phyloP scores from a whole-genome alignment of 345 rosid species.

The Cardamine occulta region DNA sequence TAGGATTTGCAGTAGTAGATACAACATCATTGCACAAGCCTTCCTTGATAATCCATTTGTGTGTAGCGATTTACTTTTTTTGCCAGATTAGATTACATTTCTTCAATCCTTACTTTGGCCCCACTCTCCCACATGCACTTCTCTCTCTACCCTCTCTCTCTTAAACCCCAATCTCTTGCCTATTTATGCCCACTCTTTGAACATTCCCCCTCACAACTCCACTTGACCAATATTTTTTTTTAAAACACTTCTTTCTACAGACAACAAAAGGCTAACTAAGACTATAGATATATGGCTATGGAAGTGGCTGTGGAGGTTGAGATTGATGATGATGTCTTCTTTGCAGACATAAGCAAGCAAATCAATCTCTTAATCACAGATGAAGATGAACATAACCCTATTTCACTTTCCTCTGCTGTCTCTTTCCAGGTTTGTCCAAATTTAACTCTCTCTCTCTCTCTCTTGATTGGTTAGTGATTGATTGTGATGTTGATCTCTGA shows the following conservation, averaged over 20 bases:
- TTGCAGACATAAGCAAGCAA: constrained; percentile 89
- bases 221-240: constrained; percentile 16
- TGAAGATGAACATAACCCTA: constrained; percentile 65
- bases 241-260: constrained; percentile 6
- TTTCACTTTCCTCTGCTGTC: constrained; percentile 60
- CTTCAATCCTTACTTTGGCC: constrained; percentile 25
- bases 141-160: constrained; percentile 34
- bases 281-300: constrained; percentile 25
- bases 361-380: constrained; percentile 94
- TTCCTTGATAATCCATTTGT: constrained; percentile 40
- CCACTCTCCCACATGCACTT: constrained; percentile 48
- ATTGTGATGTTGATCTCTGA: constrained; percentile 11
- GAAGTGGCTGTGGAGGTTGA: constrained; percentile 63
- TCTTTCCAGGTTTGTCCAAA: constrained; percentile 65
- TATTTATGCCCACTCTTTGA: constrained; percentile 39
- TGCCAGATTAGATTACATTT: constrained; percentile 41
- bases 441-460: background rate
- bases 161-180: constrained; percentile 27
- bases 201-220: constrained; percentile 42
- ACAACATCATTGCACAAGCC: constrained; percentile 40
- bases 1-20: constrained; percentile 35
- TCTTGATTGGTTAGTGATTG: constrained; percentile 13
- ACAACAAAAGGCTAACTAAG: constrained; percentile 9
- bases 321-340: constrained; percentile 85
- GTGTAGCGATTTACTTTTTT: constrained; percentile 38